phyloP scores from a whole-genome alignment of 805 yeast genomes.

The Kuraishia floccosa region DNA sequence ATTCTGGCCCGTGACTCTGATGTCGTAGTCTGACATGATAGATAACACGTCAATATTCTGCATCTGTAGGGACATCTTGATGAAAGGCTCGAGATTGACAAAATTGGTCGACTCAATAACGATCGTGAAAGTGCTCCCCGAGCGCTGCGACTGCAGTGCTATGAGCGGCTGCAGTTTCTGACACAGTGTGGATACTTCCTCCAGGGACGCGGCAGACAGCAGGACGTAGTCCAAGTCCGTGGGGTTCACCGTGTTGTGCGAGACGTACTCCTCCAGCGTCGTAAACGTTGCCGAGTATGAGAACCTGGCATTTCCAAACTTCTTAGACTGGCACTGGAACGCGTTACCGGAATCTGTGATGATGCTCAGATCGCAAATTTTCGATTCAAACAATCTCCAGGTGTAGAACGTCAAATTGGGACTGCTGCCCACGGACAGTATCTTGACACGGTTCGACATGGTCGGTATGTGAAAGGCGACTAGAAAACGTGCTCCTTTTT shows the following conservation, averaged over 20 bases:
- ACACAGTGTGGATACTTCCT: conserved; percentile 34
- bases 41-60: conserved; percentile 32
- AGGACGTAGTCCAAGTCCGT: conserved; percentile 30
- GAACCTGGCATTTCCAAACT: conserved; percentile 20
- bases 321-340: conserved; percentile 18
- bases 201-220: conserved; percentile 35
- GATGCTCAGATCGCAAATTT: conserved; percentile 25
- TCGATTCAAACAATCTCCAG: conserved; percentile 41
- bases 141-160: conserved; percentile 10
- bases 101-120: conserved; percentile 63
- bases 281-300: conserved; percentile 9
- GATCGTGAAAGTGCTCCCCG: conserved; percentile 31
- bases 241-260: conserved; percentile 1
- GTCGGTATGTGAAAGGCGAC: no score
- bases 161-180: conserved; percentile 24
- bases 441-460: not conserved
- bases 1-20: conserved; percentile 25
- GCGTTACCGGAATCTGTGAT: conserved; percentile 18
- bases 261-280: conserved; percentile 15
- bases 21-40: conserved; percentile 52
- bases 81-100: conserved; percentile 62
- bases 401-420: conserved; percentile 50
- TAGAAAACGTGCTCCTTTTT: no score
- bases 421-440: conserved; percentile 44
- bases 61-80: conserved; percentile 27